Evolutionary conservation across 2,329 filamentous ascomycete genomes (phyloP).

Genomic region (Diaporthe longicolla): DNA sequence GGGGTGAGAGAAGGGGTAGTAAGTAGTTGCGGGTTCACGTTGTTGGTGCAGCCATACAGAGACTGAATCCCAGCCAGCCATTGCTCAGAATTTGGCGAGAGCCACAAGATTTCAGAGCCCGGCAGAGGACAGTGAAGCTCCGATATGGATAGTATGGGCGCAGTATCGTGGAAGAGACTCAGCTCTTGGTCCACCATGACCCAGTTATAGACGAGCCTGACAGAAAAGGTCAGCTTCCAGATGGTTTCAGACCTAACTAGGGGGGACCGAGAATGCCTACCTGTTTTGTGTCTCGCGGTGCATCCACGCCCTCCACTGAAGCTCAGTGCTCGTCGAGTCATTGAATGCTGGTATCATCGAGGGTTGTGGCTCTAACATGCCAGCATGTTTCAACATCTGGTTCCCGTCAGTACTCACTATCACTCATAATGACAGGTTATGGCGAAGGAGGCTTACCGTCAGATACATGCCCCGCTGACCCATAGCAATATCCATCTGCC

Average conservation of each 20-base stretch:
- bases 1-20: conserved; percentile 65
- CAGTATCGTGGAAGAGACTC: conserved; percentile 75
- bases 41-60: conserved; percentile 65
- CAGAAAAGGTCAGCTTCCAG: background rate
- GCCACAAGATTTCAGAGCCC: conserved; percentile 73
- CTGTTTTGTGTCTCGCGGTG: conserved; percentile 74
- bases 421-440: background rate
- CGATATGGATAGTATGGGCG: conserved; percentile 74
- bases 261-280: conserved; percentile 54
- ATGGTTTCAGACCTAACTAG: background rate
- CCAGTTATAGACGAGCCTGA: conserved; percentile 80
- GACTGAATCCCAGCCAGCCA: conserved; percentile 74
- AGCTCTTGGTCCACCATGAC: conserved; percentile 82
- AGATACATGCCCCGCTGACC: conserved; percentile 81
- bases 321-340: conserved; percentile 60
- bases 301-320: conserved; percentile 75
- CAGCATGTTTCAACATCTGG: conserved; percentile 78
- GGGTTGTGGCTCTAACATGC: conserved; percentile 71
- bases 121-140: conserved; percentile 77
- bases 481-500: conserved; percentile 84
- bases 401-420: conserved; percentile 46
- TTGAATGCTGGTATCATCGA: conserved; percentile 60
- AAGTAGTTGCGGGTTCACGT: conserved; percentile 66
- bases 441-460: conserved; percentile 55
- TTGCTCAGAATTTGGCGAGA: conserved; percentile 68